phyloP scores from a whole-genome alignment of 2,329 filamentous ascomycete genomes.

The Monilinia fructigena region DNA sequence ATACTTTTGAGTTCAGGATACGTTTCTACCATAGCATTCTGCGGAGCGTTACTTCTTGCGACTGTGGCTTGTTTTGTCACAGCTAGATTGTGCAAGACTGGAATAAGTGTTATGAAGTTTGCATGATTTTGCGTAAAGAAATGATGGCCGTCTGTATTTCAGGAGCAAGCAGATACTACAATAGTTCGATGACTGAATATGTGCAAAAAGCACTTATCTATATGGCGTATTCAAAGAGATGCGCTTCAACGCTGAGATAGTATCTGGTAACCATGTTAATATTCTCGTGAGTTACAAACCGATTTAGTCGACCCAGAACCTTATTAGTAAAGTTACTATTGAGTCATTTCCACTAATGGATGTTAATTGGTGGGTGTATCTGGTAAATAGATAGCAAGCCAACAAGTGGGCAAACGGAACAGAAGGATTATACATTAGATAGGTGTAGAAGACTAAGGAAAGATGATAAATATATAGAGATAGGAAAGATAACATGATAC shows the following conservation, averaged over 20 bases:
- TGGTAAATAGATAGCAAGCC: not conserved
- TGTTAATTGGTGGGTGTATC: too few relatives aligned
- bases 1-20: constrained; percentile 17
- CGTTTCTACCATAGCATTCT: constrained; percentile 14
- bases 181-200: not conserved
- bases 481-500: not conserved
- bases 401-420: not conserved
- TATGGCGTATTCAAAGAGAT: too few relatives aligned
- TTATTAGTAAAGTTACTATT: too few relatives aligned
- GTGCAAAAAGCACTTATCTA: too few relatives aligned
- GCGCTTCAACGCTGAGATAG: too few relatives aligned
- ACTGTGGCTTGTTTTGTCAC: constrained; percentile 7
- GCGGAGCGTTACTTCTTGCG: constrained; percentile 6
- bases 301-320: too few relatives aligned
- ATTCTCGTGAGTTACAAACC: too few relatives aligned
- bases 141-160: not conserved
- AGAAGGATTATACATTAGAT: too few relatives aligned
- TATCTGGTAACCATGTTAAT: too few relatives aligned
- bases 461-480: not conserved
- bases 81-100: constrained; percentile 14
- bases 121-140: not conserved
- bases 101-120: constrained; percentile 3
- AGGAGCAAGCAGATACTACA: not conserved
- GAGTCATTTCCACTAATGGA: too few relatives aligned
- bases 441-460: too few relatives aligned